Evolutionary conservation across 768 basidiomycete genomes (phyloP).

Genomic region (Lactifluus pinguis): DNA sequence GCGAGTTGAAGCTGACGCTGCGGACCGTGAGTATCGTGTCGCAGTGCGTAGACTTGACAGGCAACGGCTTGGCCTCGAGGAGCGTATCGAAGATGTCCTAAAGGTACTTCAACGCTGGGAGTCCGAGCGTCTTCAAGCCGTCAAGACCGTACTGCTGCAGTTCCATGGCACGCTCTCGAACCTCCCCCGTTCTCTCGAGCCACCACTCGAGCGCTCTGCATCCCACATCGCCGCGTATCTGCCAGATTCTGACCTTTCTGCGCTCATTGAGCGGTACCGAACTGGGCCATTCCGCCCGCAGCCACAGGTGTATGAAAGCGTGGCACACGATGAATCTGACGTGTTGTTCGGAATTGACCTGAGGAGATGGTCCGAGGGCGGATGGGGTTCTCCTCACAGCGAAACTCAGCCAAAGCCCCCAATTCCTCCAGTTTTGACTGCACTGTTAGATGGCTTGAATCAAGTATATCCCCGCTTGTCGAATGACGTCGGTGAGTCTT

Average conservation of each 20-base stretch:
- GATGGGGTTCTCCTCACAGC: conserved; percentile 47
- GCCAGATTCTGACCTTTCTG: conserved; percentile 78
- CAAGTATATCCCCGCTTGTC: conserved; percentile 54
- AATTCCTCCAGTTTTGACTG: conserved; percentile 66
- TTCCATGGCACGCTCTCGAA: conserved; percentile 76
- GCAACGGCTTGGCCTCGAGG: conserved; percentile 79
- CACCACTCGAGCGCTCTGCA: conserved; percentile 57
- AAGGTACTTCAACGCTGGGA: conserved; percentile 82
- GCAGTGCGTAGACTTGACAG: conserved; percentile 77
- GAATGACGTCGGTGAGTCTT: conserved; percentile 50
- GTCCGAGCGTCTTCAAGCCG: conserved; percentile 66
- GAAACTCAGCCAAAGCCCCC: conserved; percentile 51
- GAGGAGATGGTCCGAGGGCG: conserved; percentile 82
- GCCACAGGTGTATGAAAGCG: conserved; percentile 79
- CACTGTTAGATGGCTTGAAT: conserved; percentile 53
- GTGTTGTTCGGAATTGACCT: conserved; percentile 89
- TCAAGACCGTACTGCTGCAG: conserved; percentile 84
- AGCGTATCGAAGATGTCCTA: conserved; percentile 74
- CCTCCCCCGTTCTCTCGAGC: conserved; percentile 57
- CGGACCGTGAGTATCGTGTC: conserved; percentile 71
- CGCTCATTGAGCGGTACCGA: conserved; percentile 85
- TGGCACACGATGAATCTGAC: conserved; percentile 74
- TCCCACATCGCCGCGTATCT: conserved; percentile 78
- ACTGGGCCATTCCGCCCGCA: conserved; percentile 88
- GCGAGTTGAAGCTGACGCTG: conserved; percentile 69